A percentile compares a stretch with the other conserved stretches of the same genome.
These are phyloP conservation scores for Dendrocalamus latiflorus DNA, from an alignment of 202 grass and related monocot species.

Conservation along the genomic window DNA sequence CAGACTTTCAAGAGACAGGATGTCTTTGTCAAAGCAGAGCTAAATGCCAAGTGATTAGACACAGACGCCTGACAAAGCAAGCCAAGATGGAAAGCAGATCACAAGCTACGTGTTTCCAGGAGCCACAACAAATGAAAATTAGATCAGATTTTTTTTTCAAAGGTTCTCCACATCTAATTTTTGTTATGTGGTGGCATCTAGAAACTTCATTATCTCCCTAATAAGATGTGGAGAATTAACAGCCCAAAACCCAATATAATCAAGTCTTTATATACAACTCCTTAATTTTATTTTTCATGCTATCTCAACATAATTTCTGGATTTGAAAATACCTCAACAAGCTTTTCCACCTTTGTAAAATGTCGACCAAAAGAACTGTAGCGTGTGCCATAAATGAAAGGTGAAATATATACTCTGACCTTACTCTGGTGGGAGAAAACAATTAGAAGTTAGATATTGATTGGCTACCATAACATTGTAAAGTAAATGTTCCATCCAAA, in stretches of 20 bases:
- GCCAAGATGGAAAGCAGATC: neutral
- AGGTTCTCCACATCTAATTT: neutral
- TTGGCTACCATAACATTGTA: neutral
- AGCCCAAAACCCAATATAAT: neutral
- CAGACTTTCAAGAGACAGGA: neutral
- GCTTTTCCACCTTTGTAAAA: constrained; percentile 91
- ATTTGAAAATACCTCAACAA: constrained; percentile 68
- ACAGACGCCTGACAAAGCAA: neutral
- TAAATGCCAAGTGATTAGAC: neutral
- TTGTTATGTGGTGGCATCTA: neutral
- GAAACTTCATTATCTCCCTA: neutral
- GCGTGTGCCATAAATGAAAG: constrained; percentile 84
- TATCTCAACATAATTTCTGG: neutral
- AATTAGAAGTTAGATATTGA: constrained; percentile 29
- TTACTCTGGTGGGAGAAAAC: constrained; percentile 54
- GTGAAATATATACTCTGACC: constrained; percentile 80
- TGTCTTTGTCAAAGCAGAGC: neutral
- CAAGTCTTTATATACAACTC: neutral
- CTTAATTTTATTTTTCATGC: neutral
- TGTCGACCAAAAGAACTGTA: constrained; percentile 96
- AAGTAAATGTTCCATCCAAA: neutral
- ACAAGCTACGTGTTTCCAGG: neutral
- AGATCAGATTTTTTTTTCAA: neutral
- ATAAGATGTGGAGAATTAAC: neutral
- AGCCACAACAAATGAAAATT: neutral